Evolutionary conservation across 371 early-diverging fungal species (phyloP), one percentile per base, ranked within the genome.

Genomic region (Polyrhizophydium stewartii): DNA sequence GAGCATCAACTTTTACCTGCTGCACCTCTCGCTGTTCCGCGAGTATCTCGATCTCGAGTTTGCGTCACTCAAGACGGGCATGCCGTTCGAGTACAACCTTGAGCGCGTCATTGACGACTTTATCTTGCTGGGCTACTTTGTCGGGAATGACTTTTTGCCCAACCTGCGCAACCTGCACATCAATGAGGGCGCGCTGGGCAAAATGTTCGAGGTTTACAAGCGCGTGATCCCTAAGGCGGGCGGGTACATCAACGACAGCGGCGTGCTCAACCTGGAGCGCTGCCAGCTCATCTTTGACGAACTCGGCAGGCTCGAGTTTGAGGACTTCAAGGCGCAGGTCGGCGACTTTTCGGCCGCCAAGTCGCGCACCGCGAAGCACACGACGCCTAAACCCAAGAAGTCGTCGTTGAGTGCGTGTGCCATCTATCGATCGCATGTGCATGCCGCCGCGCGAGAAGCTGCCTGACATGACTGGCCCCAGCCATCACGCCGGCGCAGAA

Each of bases 131-230:
- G 88, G 87, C 37, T 89, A 97, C 67, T 92, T 98, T 67, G 88
- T 97, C 35, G 99, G 99, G 57, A 99, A 99, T 74, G 99, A 99
- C 77, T 99, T 99, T 74, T 69, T 99, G 66, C 99, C 99, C 37
- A 88, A 92, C 70, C 69, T 97, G 49, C 99, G 98, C 40, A 89
- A 86, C 57, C 83, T 99, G 28, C 94, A 98, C 59, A 96, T 99
- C 72, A 89, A 87, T 56, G 94, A 96, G 62, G 92, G 95, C 40
- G 98, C 96, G 0, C 74, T 99, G 43, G 89, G 85, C 19, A 75
- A 85, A 5, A 80, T 95, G 79, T 92, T 95, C 70, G 83, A 85
- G n/a, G 81, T 89, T 13, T 95, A 96, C 72, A 90, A 89, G 64
- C 77, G 80, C 52, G 71, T 86, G 12, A 71, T 94, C 31, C 88